Conservation (phyloP, 2,329 filamentous ascomycete species). For the Dothiorella sarmentorum region DNA sequence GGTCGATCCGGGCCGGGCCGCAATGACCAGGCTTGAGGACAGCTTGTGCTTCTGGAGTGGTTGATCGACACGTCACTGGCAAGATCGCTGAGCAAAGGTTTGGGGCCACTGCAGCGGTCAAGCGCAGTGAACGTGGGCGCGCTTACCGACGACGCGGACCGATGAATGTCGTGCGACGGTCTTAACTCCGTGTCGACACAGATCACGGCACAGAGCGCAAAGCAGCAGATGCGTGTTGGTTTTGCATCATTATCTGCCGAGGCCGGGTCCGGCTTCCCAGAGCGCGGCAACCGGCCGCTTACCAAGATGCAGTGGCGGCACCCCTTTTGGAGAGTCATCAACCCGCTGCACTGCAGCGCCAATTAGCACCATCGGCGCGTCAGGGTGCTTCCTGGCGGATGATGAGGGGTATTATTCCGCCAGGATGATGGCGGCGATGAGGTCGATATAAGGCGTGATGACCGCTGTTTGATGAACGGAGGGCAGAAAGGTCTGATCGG, state of each 20-base stretch:
- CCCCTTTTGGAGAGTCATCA: constrained; percentile 4
- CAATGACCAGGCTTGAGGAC: background rate
- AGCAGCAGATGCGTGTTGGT: background rate
- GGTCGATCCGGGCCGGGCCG: constrained; percentile 7
- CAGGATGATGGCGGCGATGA: background rate
- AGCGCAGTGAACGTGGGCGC: background rate
- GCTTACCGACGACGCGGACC: background rate
- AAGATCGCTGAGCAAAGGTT: background rate
- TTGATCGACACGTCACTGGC: background rate
- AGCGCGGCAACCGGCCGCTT: background rate
- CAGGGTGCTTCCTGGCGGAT: background rate
- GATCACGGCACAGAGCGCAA: background rate
- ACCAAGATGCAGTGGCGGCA: background rate
- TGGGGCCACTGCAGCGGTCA: background rate
- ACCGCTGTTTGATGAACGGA: background rate
- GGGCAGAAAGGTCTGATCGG: background rate
- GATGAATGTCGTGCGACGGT: background rate
- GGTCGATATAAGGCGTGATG: constrained; percentile 7
- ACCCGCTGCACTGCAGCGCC: background rate
- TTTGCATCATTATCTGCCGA: background rate
- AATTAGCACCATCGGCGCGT: background rate
- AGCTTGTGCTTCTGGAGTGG: background rate
- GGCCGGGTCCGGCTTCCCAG: background rate
- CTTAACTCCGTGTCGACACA: background rate
- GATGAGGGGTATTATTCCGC: background rate